Percentiles rank a stretch among this genome's conserved stretches.
phyloP scores from a whole-genome alignment of 768 basidiomycete species.

The Termitomyces sp. region DNA sequence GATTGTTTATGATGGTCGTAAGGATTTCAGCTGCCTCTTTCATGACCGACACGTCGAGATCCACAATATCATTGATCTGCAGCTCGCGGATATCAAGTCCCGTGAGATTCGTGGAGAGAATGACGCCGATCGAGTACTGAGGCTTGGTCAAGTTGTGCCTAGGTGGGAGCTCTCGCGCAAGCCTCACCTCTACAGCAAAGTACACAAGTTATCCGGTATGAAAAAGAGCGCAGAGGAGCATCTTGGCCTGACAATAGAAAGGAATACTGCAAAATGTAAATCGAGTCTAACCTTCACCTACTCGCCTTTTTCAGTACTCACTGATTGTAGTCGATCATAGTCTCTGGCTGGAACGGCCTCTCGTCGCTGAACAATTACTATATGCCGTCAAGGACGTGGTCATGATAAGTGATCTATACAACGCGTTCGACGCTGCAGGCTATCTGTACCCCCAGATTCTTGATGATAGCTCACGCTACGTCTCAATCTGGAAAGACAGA shows the following conservation, averaged over 20 bases:
- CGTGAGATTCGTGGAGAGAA: constrained; percentile 5
- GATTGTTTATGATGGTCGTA: constrained; percentile 9
- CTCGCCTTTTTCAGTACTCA: neutral
- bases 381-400: constrained; percentile 8
- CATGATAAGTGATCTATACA: constrained; percentile 2
- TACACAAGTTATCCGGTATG: constrained; percentile 6
- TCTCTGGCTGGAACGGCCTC: constrained; percentile 4
- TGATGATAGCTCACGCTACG: constrained; percentile 6
- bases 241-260: neutral
- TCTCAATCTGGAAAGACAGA: constrained; percentile 7
- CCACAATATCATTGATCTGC: constrained; percentile 4
- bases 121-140: neutral
- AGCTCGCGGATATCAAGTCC: constrained; percentile 7
- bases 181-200: neutral
- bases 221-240: constrained; percentile 4
- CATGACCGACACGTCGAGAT: constrained; percentile 2
- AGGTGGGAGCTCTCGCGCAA: neutral
- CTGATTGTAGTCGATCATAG: constrained; percentile 2
- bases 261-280: neutral
- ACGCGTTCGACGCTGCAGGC: neutral
- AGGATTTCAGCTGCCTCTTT: constrained; percentile 9
- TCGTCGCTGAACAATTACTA: neutral
- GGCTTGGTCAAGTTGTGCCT: neutral
- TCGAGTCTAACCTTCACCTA: neutral
- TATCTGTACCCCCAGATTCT: constrained; percentile 2